phyloP scores from a whole-genome alignment of 139 green algal genomes.

The Chlorella sp. region DNA sequence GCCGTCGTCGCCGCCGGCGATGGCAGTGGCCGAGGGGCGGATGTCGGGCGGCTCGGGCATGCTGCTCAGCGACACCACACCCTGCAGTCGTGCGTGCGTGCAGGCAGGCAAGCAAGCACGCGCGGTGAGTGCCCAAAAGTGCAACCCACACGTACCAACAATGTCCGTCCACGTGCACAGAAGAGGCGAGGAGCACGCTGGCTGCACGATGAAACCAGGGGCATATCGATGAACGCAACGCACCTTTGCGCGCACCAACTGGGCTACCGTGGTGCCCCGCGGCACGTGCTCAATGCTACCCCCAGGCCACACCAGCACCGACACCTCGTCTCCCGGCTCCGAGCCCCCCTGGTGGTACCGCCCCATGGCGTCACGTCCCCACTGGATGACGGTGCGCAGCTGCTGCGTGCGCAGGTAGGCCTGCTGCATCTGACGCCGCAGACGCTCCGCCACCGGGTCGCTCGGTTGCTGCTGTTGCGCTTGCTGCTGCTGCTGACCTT shows the following conservation, averaged over 20 bases:
- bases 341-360: conserved; percentile 20
- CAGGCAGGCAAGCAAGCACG: no score
- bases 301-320: conserved; percentile 46
- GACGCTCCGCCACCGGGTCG: not conserved
- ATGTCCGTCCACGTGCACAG: no score
- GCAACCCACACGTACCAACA: no score
- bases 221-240: no score
- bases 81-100: no score
- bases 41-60: conserved; percentile 1
- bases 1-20: not conserved
- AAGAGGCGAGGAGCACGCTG: no score
- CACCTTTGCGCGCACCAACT: conserved; percentile 29
- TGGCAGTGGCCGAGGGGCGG: not conserved
- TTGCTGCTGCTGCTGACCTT: not conserved
- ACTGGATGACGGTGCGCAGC: conserved; percentile 74
- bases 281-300: conserved; percentile 60
- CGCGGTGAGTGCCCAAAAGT: no score
- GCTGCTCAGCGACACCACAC: not conserved
- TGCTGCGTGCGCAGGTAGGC: conserved; percentile 38
- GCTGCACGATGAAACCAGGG: no score
- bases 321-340: conserved; percentile 27
- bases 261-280: conserved; percentile 67
- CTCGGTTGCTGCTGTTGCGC: conserved; percentile 8
- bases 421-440: conserved; percentile 25
- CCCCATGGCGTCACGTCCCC: conserved; percentile 32